A percentile compares a stretch with the other conserved stretches of the same genome.
Conservation (phyloP, 208 protist species). For the Wallacemonas sp. region DNA sequence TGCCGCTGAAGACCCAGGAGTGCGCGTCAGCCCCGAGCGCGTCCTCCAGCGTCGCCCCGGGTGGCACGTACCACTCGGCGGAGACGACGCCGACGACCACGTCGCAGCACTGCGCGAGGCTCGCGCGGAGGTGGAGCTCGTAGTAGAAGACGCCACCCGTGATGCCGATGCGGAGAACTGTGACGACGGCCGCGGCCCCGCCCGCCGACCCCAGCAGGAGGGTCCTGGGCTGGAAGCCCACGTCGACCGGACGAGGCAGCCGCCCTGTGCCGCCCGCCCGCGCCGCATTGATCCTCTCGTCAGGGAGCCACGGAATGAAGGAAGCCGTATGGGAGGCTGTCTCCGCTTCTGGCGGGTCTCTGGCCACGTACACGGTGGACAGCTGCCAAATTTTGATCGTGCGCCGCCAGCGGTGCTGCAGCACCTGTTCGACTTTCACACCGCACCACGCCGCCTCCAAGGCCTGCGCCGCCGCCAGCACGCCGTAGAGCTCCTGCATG, state of each 20-base stretch:
- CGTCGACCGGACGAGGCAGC: no score
- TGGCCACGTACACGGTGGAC: slow-evolving; percentile 21
- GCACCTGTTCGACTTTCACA: slow-evolving; percentile 31
- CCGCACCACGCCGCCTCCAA: slow-evolving; percentile 68
- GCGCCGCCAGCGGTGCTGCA: slow-evolving; percentile 51
- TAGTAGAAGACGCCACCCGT: slow-evolving; percentile 86
- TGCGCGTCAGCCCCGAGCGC: slow-evolving; percentile 68
- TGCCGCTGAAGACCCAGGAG: slow-evolving; percentile 86
- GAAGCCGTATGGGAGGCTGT: no score
- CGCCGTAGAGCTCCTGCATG: slow-evolving; percentile 55
- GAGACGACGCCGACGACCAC: slow-evolving; percentile 70
- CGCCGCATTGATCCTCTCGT: no score
- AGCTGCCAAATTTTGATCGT: slow-evolving; percentile 48
- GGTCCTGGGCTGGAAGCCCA: no score
- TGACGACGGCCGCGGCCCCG: no score
- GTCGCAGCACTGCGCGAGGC: slow-evolving; percentile 35
- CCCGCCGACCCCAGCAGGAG: no score
- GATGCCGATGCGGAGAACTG: no score
- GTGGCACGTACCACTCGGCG: slow-evolving; percentile 18
- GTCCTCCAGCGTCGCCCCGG: slow-evolving; percentile 19
- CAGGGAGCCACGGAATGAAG: no score
- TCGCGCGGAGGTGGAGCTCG: slow-evolving; percentile 72
- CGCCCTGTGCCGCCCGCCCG: no score
- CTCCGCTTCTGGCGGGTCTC: slow-evolving; percentile 4
- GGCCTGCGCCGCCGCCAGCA: slow-evolving; percentile 63